These are phyloP conservation scores for Priceomyces carsonii DNA, from an alignment of 805 yeast genomes.

Conservation along the genomic window DNA sequence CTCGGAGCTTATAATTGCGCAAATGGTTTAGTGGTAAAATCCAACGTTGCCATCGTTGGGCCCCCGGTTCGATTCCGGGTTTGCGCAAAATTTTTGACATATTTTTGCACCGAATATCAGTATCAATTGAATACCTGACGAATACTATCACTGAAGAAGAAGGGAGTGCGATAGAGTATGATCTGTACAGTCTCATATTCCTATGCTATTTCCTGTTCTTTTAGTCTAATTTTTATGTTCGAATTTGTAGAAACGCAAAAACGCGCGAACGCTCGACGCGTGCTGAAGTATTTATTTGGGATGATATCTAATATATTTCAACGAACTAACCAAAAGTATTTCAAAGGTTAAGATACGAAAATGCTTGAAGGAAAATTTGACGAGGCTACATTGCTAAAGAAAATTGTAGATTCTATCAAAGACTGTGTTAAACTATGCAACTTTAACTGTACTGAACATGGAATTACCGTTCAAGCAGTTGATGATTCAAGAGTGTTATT, in stretches of 20 bases:
- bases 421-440: conserved; percentile 95
- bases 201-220: no score
- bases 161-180: no score
- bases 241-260: background rate
- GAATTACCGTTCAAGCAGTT: conserved; percentile 95
- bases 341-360: no score
- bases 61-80: conserved; percentile 13
- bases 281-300: no score
- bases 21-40: conserved; percentile 12
- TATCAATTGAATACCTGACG: no score
- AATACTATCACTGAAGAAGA: no score
- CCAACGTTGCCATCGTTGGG: conserved; percentile 12
- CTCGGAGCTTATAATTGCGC: conserved; percentile 12
- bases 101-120: no score
- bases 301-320: no score
- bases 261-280: conserved; percentile 2
- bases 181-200: no score
- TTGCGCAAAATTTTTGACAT: conserved; percentile 9
- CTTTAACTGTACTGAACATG: conserved; percentile 94
- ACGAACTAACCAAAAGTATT: no score
- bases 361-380: conserved; percentile 98
- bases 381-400: conserved; percentile 88
- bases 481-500: conserved; percentile 95
- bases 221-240: no score
- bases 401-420: conserved; percentile 89